Base-by-base conservation (phyloP, 768 basidiomycete genomes). In the Agrocybe chaxingu region DNA sequence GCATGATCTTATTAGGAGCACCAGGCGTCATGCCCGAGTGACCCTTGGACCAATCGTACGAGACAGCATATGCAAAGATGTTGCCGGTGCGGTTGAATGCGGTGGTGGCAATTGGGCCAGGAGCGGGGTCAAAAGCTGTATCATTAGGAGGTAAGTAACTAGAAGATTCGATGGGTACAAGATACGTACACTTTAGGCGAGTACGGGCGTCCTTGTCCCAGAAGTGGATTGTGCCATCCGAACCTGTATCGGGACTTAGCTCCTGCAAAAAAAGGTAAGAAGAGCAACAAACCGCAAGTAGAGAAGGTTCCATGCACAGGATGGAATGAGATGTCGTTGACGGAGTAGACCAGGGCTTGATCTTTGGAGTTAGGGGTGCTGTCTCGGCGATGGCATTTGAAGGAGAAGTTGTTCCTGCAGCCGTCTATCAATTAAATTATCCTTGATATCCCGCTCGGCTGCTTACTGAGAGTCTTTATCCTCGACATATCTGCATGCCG, bases 181-280 rank as follows among this genome's bases (percentile, higher is more conserved):
- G 9, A 18, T 16, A 68, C 78, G 42, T 57, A 94, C 92, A 84
- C 73, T 95, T 97, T 71, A 98, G 79, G 36, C 95, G 85, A 6
- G 89, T 92, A 51, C 93, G 86, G 7, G 89, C 85, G 58, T 95
- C 89, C 70, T 93, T 94, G 69, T 97, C 93, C 93, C 93, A 96
- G 67, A 89, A 91, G 76, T 92, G 88, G 64, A 94, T 85, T 2
- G 87, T 87, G 13, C 92, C 92, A 57, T 94, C 92, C 38, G 87
- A 78, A 8, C 88, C 87, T 88, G 46, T 46, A 7, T 42, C 12
- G 18, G 43, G 11, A 47, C 3, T 18, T 53, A 29, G 48, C n/a
- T 12, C 13, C 34, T 12, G 41, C 19, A 6, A 32, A 10, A 8
- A 32, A 8, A 24, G 12, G 13, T 29, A 24, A 10, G 24, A 57